Base-by-base conservation (phyloP, 495 filamentous ascomycete species). In the Aspergillus saccharolyticus region DNA sequence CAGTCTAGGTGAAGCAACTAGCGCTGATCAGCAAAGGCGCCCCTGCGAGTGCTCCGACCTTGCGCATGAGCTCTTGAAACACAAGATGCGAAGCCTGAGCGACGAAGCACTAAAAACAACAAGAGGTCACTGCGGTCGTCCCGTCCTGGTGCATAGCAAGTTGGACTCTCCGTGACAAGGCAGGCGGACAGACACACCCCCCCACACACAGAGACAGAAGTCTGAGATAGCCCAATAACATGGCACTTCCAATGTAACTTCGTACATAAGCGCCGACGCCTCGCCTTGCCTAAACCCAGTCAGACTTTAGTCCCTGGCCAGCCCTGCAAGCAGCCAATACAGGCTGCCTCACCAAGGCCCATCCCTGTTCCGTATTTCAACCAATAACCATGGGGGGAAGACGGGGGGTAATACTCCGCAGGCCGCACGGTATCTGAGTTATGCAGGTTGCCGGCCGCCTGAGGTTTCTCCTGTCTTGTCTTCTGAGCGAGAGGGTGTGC, bases 281-380 rank as follows among this genome's bases (percentile, higher is more conserved):
- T 44, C 52, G 19, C 52, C 25, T 45, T 54, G 33, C 52, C 42
- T 46, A 50, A 30, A 16, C 52, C 39, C 21, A 54, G 52, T 54
- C 52, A 54, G 52, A 54, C 52, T 54, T 54, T 46, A 54, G 52
- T n/a, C 52, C 53, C 42, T 16, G 43, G 21, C 43, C 53, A 55
- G 44, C 20, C 54, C 54, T 56, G 52, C 52, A 46, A 45, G 21
- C 18, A 24, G 21, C 52, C 52, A 54, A 54, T 54, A 33, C 42
- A 43, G 52, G 44, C 47, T 30, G 52, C 25, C 44, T 49, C 25
- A 39, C 19, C 28, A n/a, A 44, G 44, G 44, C 45, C 22, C 19
- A 42, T 56, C 54, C 54, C 54, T 56, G 54, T 33, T 55, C 54
- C 45, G 47, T 56, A 44, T 49, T 42, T 56, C 44, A 45, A 22